Evolutionary conservation across 192 early-diverging fungal species (phyloP), one percentile per base, ranked within the genome.

Genomic region (Glomus cerebriforme): DNA sequence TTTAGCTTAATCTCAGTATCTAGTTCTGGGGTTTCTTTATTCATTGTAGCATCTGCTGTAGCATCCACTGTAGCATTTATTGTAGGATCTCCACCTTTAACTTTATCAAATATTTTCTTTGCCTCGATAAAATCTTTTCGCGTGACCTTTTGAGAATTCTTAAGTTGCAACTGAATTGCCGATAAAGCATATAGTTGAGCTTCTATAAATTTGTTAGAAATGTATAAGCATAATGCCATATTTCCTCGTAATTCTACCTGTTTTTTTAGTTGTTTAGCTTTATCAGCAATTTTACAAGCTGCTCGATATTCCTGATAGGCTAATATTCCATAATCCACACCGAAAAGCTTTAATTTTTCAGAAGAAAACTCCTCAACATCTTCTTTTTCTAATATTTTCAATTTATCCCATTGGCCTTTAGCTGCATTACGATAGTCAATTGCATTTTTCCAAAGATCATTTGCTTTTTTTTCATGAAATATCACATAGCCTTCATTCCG

Each of bases 81-180:
- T 9, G 37, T 39, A 39, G 2, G 3, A 49, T 17, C 17, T 1
- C 15, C 19, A 54, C 34, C 66, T 68, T 37, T 68, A 68, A 68
- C 66, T 68, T 68, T 68, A 68, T 68, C 34, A 43, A 68, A 68
- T 68, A 68, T 37, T 39, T 37, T 37, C 39, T 68, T 68, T 24
- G 66, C 35, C 9, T 68, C 66, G 8, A 24, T 19, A 9, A 39
- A 10, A 8, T 68, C 66, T 5, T 68, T 7, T 35, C n/a, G 6
- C 1, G 66, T 35, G 66, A 37, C 32, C 22, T 68, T 9, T 1
- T 39, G 1, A 43, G 37, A 37, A 68, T 68, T 6, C 19, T 12
- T 37, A 34, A 35, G 9, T n/a, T 35, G 34, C 31, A 34, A 68
- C 7, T 39, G 12, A 68, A 68, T 43, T 34, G 66, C 66, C 12